These are phyloP conservation scores for Puccinia hordei DNA, from an alignment of 1,284 basidiomycete species.

Conservation along the genomic window DNA sequence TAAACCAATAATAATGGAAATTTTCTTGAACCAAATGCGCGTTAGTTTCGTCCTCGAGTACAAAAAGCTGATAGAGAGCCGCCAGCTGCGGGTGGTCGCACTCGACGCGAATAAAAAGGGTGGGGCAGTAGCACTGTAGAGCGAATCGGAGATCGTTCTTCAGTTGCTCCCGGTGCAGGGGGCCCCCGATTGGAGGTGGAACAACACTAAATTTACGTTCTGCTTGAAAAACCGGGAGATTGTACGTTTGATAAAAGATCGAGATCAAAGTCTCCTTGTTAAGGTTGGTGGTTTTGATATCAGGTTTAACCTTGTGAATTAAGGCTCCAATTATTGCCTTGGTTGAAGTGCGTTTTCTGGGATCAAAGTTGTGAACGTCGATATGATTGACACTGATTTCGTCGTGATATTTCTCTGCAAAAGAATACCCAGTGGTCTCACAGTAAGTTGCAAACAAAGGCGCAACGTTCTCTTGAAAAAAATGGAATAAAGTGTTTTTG, in stretches of 20 bases:
- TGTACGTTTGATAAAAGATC: background rate
- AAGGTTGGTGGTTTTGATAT: background rate
- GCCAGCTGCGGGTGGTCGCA: background rate
- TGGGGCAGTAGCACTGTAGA: constrained; percentile 15
- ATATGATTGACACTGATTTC: background rate
- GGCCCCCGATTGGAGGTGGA: background rate
- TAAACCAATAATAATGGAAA: background rate
- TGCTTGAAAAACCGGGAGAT: background rate
- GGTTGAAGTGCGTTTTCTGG: background rate
- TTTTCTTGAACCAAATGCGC: background rate
- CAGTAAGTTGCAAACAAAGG: background rate
- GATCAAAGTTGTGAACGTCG: background rate
- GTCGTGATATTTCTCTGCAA: background rate
- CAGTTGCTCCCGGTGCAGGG: background rate
- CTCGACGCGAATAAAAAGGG: background rate
- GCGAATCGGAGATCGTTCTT: background rate
- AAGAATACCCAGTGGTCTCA: background rate
- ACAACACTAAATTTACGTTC: background rate
- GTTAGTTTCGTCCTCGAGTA: background rate
- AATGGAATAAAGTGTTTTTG: background rate
- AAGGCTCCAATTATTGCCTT: background rate
- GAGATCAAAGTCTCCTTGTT: background rate
- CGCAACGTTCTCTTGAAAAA: background rate
- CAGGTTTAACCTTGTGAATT: background rate
- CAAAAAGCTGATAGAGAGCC: background rate